Base-by-base conservation (phyloP, 345 rosid species). In the Cardiospermum halicacabum region DNA sequence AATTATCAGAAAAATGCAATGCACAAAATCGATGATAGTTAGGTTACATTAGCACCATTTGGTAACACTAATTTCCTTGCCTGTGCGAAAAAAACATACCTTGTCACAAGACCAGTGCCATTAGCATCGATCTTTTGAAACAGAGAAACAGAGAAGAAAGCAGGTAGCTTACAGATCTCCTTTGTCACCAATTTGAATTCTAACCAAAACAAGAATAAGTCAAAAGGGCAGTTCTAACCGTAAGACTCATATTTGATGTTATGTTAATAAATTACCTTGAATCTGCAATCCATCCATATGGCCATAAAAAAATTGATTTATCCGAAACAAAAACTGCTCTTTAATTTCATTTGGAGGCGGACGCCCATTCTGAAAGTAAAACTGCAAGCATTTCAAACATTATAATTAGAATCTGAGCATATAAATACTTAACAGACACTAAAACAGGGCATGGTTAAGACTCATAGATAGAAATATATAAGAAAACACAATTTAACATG, bases 141-240 rank as follows among this genome's bases (percentile, higher is more conserved):
- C 54, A 91, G 91, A 27, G 78, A 75, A 0, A 86, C 64, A 60
- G 93, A 91, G 75, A 91, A 82, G 85, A 85, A 94, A 58, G 96
- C 84, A 19, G 97, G 96, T 66, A 90, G 81, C 81, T 87, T 91
- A 93, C 96, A 94, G 66, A 93, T 82, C 74, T 93, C 98, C 71
- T 80, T 80, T 3, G 97, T 89, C 53, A 86, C 82, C 61, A 78
- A 58, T 78, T 85, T 89, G 70, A 89, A 87, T 58, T 83, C 91
- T 85, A 78, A 26, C 25, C 36, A 27, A 25, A 54, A 22, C 40
- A 39, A 24, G 21, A 22, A 40, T 24, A 5, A 45, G n/a, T 59
- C 39, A 67, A 49, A 1, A 61, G 65, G 26, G 12, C 36, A 56
- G 58, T 50, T 53, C 68, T 8, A 57, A 18, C 66, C 53, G 60